A percentile compares a stretch with the other conserved stretches of the same genome.
Conservation (phyloP, 495 filamentous ascomycete species). For the Geopyxis carbonaria region DNA sequence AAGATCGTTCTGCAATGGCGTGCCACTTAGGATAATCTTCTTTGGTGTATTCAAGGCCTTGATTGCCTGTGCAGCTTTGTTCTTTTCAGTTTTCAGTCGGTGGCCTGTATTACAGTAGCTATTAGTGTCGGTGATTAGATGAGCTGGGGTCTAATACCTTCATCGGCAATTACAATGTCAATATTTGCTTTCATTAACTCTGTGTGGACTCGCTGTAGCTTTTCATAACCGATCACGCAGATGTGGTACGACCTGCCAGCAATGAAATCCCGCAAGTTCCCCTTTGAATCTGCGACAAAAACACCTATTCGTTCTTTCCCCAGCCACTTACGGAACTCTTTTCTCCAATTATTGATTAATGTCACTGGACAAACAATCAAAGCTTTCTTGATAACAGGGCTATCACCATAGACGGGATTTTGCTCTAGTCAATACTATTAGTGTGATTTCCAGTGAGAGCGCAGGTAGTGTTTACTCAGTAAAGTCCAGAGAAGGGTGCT, state of each 20-base stretch:
- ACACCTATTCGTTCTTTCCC: slow-evolving; percentile 63
- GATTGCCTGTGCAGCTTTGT: slow-evolving; percentile 63
- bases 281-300: slow-evolving; percentile 51
- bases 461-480: slow-evolving; percentile 28
- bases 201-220: slow-evolving; percentile 41
- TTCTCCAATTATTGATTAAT: slow-evolving; percentile 63
- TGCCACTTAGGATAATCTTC: slow-evolving; percentile 57
- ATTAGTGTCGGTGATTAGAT: too few species aligned
- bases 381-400: slow-evolving; percentile 52
- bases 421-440: slow-evolving; percentile 32
- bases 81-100: slow-evolving; percentile 63
- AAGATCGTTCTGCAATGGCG: slow-evolving; percentile 66
- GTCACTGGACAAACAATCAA: slow-evolving; percentile 70
- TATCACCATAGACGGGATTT: slow-evolving; percentile 47
- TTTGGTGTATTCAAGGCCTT: slow-evolving; percentile 50
- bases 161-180: slow-evolving; percentile 68
- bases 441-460: background rate
- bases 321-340: slow-evolving; percentile 67
- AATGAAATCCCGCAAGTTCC: slow-evolving; percentile 52
- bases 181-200: slow-evolving; percentile 48
- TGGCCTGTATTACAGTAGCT: too few species aligned
- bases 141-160: too few species aligned
- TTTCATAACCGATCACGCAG: slow-evolving; percentile 77
- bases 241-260: slow-evolving; percentile 55
- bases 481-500: slow-evolving; percentile 57